A percentile compares a stretch with the other conserved stretches of the same genome.
phyloP scores from a whole-genome alignment of 441 rosid species.

The Gossypium trilobum region DNA sequence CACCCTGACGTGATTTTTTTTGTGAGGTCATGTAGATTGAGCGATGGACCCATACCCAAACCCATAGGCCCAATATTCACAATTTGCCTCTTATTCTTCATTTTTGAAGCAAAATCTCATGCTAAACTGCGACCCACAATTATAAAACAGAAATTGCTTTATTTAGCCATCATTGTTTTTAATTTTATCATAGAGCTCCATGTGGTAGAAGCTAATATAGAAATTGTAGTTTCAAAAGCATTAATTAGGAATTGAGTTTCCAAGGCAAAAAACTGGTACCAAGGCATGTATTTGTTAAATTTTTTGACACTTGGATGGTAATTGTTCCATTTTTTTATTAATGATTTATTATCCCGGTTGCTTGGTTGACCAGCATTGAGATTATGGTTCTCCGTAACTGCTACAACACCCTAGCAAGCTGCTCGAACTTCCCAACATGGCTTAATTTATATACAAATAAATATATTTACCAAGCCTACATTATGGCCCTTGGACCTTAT shows the following conservation, averaged over 20 bases:
- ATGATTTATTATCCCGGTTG: background rate
- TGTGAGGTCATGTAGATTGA: background rate
- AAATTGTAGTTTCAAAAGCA: background rate
- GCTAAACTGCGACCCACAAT: too few relatives aligned
- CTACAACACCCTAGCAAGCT: background rate
- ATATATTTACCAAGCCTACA: background rate
- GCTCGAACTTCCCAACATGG: background rate
- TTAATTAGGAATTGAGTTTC: background rate
- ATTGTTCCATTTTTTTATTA: background rate
- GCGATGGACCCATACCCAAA: background rate
- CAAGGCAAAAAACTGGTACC: background rate
- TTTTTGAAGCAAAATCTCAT: too few relatives aligned
- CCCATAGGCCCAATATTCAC: background rate
- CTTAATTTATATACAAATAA: background rate
- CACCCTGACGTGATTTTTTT: too few relatives aligned
- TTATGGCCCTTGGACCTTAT: background rate
- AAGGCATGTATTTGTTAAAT: background rate
- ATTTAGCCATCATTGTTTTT: background rate
- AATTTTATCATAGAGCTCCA: background rate
- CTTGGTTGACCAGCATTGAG: background rate
- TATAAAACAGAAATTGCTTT: too few relatives aligned
- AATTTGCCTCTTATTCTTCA: background rate
- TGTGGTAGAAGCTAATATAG: background rate
- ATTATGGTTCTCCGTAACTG: background rate
- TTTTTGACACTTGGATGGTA: background rate